Evolutionary conservation across 140 eudicot species (phyloP).

Genomic region (Flaveria floridana): DNA sequence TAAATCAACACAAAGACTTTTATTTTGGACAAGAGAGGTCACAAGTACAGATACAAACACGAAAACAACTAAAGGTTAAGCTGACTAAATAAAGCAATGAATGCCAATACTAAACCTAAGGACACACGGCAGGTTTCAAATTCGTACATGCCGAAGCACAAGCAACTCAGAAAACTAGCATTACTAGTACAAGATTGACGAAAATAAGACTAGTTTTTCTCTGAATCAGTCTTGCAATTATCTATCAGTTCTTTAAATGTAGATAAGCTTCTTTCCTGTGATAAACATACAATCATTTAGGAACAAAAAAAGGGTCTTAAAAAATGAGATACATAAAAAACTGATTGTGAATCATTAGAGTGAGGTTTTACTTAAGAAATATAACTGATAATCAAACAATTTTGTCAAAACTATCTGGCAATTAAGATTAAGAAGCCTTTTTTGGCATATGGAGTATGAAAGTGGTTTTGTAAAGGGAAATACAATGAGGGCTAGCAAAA

Average conservation of each 20-base stretch:
- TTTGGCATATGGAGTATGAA: neutral
- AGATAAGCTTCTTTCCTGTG: conserved; percentile 62
- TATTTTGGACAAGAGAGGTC: conserved; percentile 25
- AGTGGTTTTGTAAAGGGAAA: neutral
- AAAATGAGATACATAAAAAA: neutral
- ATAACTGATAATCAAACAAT: neutral
- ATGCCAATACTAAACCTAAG: conserved; percentile 23
- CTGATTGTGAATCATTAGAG: neutral
- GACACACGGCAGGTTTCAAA: neutral
- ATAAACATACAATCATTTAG: conserved; percentile 4
- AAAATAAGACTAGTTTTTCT: conserved; percentile 41
- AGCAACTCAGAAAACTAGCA: conserved; percentile 15
- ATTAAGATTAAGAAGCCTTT: neutral
- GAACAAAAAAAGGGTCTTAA: neutral
- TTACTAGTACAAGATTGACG: conserved; percentile 23
- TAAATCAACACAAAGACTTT: neutral
- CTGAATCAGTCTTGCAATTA: conserved; percentile 51
- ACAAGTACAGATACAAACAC: conserved; percentile 14
- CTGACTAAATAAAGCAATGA: neutral
- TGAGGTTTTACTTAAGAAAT: conserved; percentile 1
- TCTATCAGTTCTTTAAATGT: conserved; percentile 60
- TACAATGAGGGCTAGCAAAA: neutral
- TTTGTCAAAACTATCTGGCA: neutral
- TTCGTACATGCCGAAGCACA: conserved; percentile 25
- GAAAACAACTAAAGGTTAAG: conserved; percentile 8